Percentiles rank a stretch among this genome's conserved stretches.
phyloP scores from a whole-genome alignment of 192 early-diverging fungal genomes.

The Rhizophagus prolifer region DNA sequence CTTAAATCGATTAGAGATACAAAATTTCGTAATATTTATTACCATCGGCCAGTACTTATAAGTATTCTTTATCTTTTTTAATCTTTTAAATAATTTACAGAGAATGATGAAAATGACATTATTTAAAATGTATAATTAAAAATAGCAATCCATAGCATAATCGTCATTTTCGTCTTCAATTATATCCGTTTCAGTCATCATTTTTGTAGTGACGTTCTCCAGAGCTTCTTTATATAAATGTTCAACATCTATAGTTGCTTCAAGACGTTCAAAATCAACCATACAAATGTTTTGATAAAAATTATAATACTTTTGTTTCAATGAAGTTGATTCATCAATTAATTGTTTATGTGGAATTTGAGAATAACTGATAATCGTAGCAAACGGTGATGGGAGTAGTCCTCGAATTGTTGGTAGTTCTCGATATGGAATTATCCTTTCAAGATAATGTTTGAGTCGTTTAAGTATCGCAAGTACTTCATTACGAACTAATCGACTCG shows the following conservation, averaged over 20 bases:
- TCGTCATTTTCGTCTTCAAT: constrained; percentile 10
- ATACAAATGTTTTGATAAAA: constrained; percentile 38
- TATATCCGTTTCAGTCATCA: constrained; percentile 40
- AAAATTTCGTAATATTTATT: too few species aligned
- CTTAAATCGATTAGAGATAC: too few species aligned
- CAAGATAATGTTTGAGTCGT: constrained; percentile 25
- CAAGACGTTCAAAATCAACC: constrained; percentile 45
- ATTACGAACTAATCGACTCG: constrained; percentile 30
- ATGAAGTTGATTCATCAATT: constrained; percentile 2
- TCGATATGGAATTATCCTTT: not conserved
- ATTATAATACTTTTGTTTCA: constrained; percentile 23
- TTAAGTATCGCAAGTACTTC: constrained; percentile 29
- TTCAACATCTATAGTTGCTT: constrained; percentile 46
- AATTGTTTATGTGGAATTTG: not conserved
- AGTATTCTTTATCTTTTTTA: too few species aligned
- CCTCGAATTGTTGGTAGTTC: not conserved
- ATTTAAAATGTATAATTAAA: not conserved
- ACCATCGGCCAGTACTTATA: too few species aligned
- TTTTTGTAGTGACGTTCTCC: constrained; percentile 40
- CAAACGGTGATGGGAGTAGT: not conserved
- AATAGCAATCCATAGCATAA: constrained; percentile 17
- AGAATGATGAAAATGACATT: not conserved
- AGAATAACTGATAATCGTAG: not conserved
- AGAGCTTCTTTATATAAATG: constrained; percentile 56
- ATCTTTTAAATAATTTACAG: not conserved